Percentiles rank a stretch among this genome's conserved stretches.
Evolutionary conservation across 2,329 filamentous ascomycete species (phyloP).

Genomic region (Dactylellina drechsleri): DNA sequence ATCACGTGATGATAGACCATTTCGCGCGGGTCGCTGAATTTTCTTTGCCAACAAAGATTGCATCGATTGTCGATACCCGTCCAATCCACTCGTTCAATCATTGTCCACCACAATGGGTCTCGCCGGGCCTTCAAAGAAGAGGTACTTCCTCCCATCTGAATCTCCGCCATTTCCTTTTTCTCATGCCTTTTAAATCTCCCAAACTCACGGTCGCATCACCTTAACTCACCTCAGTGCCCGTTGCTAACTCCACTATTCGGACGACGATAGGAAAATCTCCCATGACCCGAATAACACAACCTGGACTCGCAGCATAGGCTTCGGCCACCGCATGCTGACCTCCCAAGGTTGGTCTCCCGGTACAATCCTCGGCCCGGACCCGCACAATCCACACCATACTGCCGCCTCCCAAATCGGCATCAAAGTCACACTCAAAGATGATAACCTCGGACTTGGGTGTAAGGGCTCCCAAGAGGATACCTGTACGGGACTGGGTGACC

Average conservation of each 20-base stretch:
- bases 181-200: background rate
- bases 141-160: constrained; percentile 21
- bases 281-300: constrained; percentile 94
- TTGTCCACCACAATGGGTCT: constrained; percentile 46
- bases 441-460: constrained; percentile 88
- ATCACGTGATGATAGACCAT: background rate
- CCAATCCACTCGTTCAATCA: too few relatives aligned
- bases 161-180: background rate
- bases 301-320: constrained; percentile 86
- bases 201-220: background rate
- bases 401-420: constrained; percentile 79
- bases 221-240: background rate
- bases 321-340: constrained; percentile 88
- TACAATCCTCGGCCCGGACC: constrained; percentile 78
- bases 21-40: background rate
- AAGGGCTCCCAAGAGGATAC: constrained; percentile 74
- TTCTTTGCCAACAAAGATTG: background rate
- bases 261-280: constrained; percentile 73
- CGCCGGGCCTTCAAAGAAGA: constrained; percentile 53
- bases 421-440: constrained; percentile 84
- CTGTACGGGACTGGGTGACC: constrained; percentile 84
- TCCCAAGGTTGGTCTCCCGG: constrained; percentile 92
- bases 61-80: too few relatives aligned
- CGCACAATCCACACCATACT: constrained; percentile 73
- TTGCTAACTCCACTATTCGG: background rate